Conservation (phyloP, 345 rosid species). For the Moricandia moricandioides region DNA sequence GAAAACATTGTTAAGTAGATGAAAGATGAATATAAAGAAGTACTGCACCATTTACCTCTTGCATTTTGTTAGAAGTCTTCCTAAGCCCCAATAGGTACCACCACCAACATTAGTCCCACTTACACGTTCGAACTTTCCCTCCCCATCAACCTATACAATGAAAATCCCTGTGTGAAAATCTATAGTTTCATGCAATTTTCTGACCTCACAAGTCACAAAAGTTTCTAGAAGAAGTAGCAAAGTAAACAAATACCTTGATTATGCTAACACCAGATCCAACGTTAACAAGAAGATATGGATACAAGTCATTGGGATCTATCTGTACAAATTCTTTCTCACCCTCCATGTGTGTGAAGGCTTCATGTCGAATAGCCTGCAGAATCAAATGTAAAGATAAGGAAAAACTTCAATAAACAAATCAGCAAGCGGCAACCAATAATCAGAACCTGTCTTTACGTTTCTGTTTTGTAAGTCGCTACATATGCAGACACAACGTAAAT, state of each 20-base stretch:
- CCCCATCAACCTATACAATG: constrained; percentile 77
- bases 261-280: constrained; percentile 99
- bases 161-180: constrained; percentile 13
- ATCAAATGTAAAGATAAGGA: not conserved
- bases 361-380: constrained; percentile 95
- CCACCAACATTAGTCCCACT: constrained; percentile 99
- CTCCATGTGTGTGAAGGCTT: constrained; percentile 97
- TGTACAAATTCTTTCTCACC: constrained; percentile 94
- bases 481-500: constrained; percentile 3
- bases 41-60: constrained; percentile 51
- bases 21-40: not conserved
- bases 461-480: not conserved
- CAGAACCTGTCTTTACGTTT: not conserved
- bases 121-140: constrained; percentile 93
- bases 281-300: constrained; percentile 96
- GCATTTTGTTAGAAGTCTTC: constrained; percentile 91
- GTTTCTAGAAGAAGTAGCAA: constrained; percentile 1
- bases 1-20: constrained; percentile 3
- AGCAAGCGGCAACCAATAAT: not conserved
- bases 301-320: constrained; percentile 83
- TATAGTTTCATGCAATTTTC: not conserved
- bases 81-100: constrained; percentile 98
- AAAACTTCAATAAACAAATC: constrained; percentile 8
- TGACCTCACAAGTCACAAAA: constrained; percentile 3
- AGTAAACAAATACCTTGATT: constrained; percentile 67